Conservation (phyloP, 768 basidiomycete genomes). For the Ramaria sp. region DNA sequence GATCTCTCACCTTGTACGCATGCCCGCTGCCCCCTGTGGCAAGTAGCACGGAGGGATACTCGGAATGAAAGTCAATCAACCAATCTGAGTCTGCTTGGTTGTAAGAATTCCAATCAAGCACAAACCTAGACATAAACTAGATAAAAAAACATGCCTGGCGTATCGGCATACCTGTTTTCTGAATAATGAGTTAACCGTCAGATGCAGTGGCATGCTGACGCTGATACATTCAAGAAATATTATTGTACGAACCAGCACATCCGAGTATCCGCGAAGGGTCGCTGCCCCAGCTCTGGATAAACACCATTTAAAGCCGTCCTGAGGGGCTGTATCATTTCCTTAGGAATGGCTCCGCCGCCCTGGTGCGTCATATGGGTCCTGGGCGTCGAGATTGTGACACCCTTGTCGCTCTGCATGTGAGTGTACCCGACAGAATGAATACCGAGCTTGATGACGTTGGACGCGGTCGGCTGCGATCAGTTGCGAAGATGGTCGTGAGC, state of each 20-base stretch:
- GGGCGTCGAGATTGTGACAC: conserved; percentile 50
- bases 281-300: conserved; percentile 70
- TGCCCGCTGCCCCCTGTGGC: conserved; percentile 88
- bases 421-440: conserved; percentile 68
- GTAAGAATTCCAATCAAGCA: background rate
- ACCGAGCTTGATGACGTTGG: conserved; percentile 63
- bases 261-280: conserved; percentile 61
- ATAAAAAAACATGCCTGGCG: conserved; percentile 26
- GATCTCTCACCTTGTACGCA: conserved; percentile 59
- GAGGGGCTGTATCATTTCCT: conserved; percentile 35
- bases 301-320: conserved; percentile 41
- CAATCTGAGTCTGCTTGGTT: conserved; percentile 55
- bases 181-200: background rate
- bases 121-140: background rate
- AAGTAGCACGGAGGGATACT: conserved; percentile 50
- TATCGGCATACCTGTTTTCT: conserved; percentile 72
- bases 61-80: conserved; percentile 70
- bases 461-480: conserved; percentile 45
- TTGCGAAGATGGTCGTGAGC: no score
- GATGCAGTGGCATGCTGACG: background rate
- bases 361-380: conserved; percentile 58
- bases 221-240: conserved; percentile 1
- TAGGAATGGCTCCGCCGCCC: conserved; percentile 59
- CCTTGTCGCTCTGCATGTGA: conserved; percentile 10
- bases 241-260: conserved; percentile 68